Percentiles rank a stretch among this genome's conserved stretches.
These are phyloP conservation scores for Astrocystis sublimbata DNA, from an alignment of 495 filamentous ascomycete genomes.

Conservation along the genomic window DNA sequence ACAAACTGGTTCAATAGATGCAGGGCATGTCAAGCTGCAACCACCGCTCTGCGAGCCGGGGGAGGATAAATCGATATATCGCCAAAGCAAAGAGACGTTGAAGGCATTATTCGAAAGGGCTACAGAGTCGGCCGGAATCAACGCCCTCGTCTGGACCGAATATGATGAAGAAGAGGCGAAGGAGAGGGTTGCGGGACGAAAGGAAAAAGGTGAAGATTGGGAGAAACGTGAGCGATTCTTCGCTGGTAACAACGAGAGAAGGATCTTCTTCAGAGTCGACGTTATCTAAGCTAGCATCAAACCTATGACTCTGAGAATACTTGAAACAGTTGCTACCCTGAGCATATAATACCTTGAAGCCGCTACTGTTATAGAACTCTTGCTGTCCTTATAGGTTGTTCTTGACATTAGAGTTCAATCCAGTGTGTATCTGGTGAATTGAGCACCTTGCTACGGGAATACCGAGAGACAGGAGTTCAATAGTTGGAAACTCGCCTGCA, in stretches of 20 bases:
- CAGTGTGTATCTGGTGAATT: too few relatives aligned
- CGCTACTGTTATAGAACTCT: too few relatives aligned
- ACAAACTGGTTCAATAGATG: slow-evolving; percentile 6
- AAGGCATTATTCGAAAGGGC: slow-evolving; percentile 17
- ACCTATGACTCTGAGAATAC: too few relatives aligned
- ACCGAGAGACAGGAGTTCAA: too few relatives aligned
- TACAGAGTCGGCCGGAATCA: background rate
- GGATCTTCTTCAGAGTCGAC: slow-evolving; percentile 11
- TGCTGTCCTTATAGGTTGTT: too few relatives aligned
- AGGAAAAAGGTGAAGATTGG: slow-evolving; percentile 2
- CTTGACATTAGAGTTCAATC: too few relatives aligned
- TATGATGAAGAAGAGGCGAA: background rate
- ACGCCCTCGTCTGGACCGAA: background rate
- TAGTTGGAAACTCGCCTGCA: too few relatives aligned
- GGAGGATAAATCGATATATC: slow-evolving; percentile 15
- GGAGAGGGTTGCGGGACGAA: background rate
- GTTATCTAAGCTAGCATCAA: too few relatives aligned
- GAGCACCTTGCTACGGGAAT: too few relatives aligned
- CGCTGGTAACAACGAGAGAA: background rate
- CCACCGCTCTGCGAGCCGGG: slow-evolving; percentile 13
- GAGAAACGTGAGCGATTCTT: slow-evolving; percentile 7
- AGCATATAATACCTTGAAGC: too few relatives aligned
- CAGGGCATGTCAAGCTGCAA: slow-evolving; percentile 10
- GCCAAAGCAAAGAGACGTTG: slow-evolving; percentile 14
- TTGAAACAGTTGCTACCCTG: too few relatives aligned